Conservation (phyloP, 129 eudicot species). For the Ambrosia artemisiifolia region DNA sequence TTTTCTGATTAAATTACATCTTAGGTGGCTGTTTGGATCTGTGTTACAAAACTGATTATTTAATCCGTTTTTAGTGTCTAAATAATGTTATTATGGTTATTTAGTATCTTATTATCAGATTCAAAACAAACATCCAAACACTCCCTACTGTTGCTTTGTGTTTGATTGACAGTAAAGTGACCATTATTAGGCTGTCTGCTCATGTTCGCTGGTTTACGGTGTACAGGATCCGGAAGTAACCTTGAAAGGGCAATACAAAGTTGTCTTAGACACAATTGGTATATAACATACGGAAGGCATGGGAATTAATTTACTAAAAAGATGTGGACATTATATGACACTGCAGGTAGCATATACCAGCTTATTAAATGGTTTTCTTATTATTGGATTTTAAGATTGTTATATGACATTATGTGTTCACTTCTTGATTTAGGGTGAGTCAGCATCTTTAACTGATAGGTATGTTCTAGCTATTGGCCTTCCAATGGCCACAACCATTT, state of each 20-base stretch:
- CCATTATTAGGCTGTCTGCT: constrained; percentile 10
- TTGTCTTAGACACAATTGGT: constrained; percentile 91
- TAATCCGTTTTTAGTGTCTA: neutral
- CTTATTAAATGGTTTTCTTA: neutral
- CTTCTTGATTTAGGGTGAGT: constrained; percentile 71
- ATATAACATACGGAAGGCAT: constrained; percentile 74
- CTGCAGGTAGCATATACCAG: constrained; percentile 54
- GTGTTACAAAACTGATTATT: neutral
- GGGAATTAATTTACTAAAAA: constrained; percentile 69
- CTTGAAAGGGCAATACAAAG: constrained; percentile 78
- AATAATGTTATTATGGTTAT: constrained; percentile 4
- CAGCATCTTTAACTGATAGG: constrained; percentile 80
- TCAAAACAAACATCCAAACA: neutral
- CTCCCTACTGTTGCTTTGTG: neutral
- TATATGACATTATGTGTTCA: neutral
- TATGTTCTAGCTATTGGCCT: constrained; percentile 82
- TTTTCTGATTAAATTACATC: neutral
- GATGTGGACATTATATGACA: constrained; percentile 96
- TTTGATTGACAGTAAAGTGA: neutral
- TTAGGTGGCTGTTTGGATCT: neutral
- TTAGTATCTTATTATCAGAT: neutral
- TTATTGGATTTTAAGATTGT: neutral
- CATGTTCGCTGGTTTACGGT: constrained; percentile 9
- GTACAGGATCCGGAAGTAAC: constrained; percentile 73
- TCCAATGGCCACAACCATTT: constrained; percentile 69